phyloP scores from a whole-genome alignment of 2,329 filamentous ascomycete species.

The Aspergillus tubingensis region DNA sequence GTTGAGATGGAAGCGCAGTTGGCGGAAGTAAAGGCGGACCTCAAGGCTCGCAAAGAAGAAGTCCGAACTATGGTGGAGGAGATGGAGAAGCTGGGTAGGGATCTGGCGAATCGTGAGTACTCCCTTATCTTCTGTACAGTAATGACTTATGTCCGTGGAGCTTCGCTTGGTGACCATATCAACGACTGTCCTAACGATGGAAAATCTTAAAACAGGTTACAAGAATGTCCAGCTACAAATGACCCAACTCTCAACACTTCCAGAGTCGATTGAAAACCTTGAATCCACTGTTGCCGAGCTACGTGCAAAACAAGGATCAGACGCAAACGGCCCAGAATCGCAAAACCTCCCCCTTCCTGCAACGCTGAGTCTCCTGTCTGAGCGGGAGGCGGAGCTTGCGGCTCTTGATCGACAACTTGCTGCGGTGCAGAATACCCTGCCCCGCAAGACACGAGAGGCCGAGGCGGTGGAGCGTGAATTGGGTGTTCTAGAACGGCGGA shows the following conservation, averaged over 20 bases:
- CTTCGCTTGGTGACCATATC: not conserved
- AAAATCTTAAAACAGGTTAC: constrained; percentile 45
- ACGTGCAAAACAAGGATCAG: constrained; percentile 59
- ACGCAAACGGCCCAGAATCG: constrained; percentile 55
- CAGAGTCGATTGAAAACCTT: constrained; percentile 54
- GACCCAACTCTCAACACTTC: constrained; percentile 53
- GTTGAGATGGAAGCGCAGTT: constrained; percentile 72
- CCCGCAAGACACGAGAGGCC: constrained; percentile 46
- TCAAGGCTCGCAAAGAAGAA: constrained; percentile 79
- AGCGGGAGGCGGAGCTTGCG: constrained; percentile 44
- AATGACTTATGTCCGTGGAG: not conserved
- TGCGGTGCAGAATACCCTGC: constrained; percentile 46
- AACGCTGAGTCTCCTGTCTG: constrained; percentile 42
- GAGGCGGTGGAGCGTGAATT: constrained; percentile 50
- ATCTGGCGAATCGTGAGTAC: constrained; percentile 59
- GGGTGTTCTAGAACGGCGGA: constrained; percentile 46
- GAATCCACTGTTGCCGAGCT: constrained; percentile 53
- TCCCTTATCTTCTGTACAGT: not conserved
- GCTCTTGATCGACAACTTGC: constrained; percentile 46
- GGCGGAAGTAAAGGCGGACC: constrained; percentile 67
- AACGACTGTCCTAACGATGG: not conserved
- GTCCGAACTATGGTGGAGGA: constrained; percentile 72
- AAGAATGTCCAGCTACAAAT: constrained; percentile 57
- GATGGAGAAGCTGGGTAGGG: constrained; percentile 68
- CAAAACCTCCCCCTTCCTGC: constrained; percentile 45